These are phyloP conservation scores for Didymella arachidicola DNA, from an alignment of 2,329 filamentous ascomycete species.

Conservation along the genomic window DNA sequence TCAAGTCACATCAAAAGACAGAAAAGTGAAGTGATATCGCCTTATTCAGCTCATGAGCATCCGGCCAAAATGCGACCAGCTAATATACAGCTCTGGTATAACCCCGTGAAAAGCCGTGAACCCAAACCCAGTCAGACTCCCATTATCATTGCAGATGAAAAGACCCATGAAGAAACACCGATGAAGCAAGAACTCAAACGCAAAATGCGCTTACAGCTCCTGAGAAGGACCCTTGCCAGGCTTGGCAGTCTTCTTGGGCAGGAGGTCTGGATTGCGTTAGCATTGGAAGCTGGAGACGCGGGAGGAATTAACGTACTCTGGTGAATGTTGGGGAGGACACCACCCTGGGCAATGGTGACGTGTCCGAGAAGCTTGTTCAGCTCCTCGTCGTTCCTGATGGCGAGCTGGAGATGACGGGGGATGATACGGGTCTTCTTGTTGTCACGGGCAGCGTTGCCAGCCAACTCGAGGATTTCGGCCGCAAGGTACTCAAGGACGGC, in stretches of 20 bases:
- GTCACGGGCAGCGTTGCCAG: slow-evolving; percentile 97
- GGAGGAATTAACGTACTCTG: slow-evolving; percentile 74
- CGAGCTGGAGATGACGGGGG: slow-evolving; percentile 96
- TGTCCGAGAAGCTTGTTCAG: slow-evolving; percentile 98
- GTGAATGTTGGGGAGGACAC: slow-evolving; percentile 97
- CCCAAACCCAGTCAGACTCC: slow-evolving; percentile 69
- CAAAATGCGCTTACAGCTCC: slow-evolving; percentile 76
- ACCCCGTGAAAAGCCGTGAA: slow-evolving; percentile 61
- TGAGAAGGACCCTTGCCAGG: slow-evolving; percentile 89
- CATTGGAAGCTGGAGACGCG: slow-evolving; percentile 20
- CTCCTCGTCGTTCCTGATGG: slow-evolving; percentile 99
- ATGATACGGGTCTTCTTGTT: slow-evolving; percentile 99
- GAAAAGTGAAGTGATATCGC: slow-evolving; percentile 43
- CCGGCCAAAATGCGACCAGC: slow-evolving; percentile 60
- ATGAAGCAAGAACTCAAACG: slow-evolving; percentile 46
- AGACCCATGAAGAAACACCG: slow-evolving; percentile 62
- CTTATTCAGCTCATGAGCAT: slow-evolving; percentile 54
- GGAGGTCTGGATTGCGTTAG: slow-evolving; percentile 75
- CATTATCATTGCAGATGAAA: slow-evolving; percentile 77
- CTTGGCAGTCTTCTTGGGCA: slow-evolving; percentile 99
- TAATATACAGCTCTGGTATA: slow-evolving; percentile 69
- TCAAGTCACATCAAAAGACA: slow-evolving; percentile 5
- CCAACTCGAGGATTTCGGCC: slow-evolving; percentile 98
- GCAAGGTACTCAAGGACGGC: slow-evolving; percentile 98
- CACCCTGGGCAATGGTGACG: slow-evolving; percentile 96